phyloP scores from a whole-genome alignment of 2,329 filamentous ascomycete species.

The Fusarium vanettenii region DNA sequence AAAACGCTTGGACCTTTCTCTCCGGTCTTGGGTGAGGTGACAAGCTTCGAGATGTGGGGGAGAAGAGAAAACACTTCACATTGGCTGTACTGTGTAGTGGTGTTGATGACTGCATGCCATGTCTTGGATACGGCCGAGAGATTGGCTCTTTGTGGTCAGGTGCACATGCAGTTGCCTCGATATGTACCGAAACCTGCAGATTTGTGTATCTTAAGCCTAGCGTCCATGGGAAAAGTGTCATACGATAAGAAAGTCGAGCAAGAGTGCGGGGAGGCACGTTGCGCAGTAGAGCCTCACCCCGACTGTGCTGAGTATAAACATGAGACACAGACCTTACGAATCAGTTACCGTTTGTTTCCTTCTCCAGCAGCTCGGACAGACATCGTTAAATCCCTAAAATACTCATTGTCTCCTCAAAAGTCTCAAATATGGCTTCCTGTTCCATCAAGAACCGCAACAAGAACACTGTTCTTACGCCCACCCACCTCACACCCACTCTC shows the following conservation, averaged over 20 bases:
- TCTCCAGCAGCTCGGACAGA: neutral
- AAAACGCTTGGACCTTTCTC: neutral
- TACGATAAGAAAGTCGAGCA: neutral
- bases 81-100: neutral
- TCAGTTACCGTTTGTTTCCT: neutral
- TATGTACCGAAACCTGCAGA: neutral
- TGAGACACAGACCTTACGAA: neutral
- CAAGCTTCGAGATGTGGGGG: neutral
- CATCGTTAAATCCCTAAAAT: neutral
- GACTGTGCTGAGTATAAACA: neutral
- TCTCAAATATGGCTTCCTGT: neutral
- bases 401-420: neutral
- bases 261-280: neutral
- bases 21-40: neutral
- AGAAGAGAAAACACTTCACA: neutral
- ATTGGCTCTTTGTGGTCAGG: neutral
- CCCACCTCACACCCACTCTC: neutral
- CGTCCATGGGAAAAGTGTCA: neutral
- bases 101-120: neutral
- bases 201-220: neutral
- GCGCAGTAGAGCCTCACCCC: neutral
- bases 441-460: neutral
- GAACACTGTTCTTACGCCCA: neutral
- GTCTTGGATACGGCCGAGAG: neutral
- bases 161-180: neutral